These are phyloP conservation scores for Umbelopsis ramanniana DNA, from an alignment of 192 early-diverging fungal species.

Conservation along the genomic window DNA sequence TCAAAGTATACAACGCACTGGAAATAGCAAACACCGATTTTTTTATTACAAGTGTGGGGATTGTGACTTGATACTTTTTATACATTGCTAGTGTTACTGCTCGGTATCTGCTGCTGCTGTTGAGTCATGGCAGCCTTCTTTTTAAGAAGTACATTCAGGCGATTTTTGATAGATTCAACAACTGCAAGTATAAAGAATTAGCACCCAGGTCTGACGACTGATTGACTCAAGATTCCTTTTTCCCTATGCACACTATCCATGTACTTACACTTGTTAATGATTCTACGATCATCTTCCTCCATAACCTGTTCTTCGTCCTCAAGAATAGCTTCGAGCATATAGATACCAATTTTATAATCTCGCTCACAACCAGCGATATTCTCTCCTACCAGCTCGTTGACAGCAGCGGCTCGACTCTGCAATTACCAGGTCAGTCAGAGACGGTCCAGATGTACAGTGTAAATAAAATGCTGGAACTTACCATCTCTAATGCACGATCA, in stretches of 20 bases:
- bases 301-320: constrained; percentile 55
- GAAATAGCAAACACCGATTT: too few relatives aligned
- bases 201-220: too few relatives aligned
- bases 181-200: constrained; percentile 20
- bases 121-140: constrained; percentile 22
- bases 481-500: constrained; percentile 73
- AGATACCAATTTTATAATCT: constrained; percentile 76
- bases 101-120: background rate
- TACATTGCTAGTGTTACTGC: too few relatives aligned
- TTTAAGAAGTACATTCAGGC: constrained; percentile 32
- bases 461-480: constrained; percentile 29
- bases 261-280: constrained; percentile 56
- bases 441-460: background rate
- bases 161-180: constrained; percentile 38
- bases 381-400: constrained; percentile 67
- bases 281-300: constrained; percentile 57
- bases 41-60: too few relatives aligned
- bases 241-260: too few relatives aligned
- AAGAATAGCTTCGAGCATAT: constrained; percentile 75
- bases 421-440: background rate
- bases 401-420: constrained; percentile 62
- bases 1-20: too few relatives aligned
- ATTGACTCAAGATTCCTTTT: background rate
- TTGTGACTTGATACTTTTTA: too few relatives aligned
- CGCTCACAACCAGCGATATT: constrained; percentile 71